Evolutionary conservation across 1,139 yeast genomes (phyloP).

Genomic region (Kodamaea alishanica): DNA sequence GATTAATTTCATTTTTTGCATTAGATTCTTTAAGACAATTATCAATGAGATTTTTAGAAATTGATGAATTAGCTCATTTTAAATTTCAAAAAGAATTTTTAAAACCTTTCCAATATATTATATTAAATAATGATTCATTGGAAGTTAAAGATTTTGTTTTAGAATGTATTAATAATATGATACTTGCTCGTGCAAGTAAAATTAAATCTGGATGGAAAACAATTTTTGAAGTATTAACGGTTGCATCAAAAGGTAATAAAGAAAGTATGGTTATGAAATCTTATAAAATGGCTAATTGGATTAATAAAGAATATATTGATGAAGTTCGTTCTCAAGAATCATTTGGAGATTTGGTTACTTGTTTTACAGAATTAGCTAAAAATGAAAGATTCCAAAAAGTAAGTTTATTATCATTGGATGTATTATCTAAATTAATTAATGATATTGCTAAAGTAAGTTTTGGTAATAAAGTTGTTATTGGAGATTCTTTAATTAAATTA

Average conservation of each 20-base stretch:
- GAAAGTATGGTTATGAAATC: constrained; percentile 63
- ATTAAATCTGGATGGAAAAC: constrained; percentile 96
- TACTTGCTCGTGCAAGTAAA: constrained; percentile 66
- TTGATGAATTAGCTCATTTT: constrained; percentile 92
- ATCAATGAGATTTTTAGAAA: constrained; percentile 85
- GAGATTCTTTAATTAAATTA: constrained; percentile 41
- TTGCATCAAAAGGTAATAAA: constrained; percentile 54
- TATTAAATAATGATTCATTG: constrained; percentile 60
- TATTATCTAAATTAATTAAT: constrained; percentile 62
- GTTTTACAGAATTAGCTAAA: constrained; percentile 79
- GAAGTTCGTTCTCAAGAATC: constrained; percentile 71
- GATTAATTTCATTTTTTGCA: constrained; percentile 81
- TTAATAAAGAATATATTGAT: constrained; percentile 59
- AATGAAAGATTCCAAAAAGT: constrained; percentile 78
- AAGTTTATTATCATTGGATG: constrained; percentile 76
- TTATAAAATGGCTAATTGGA: constrained; percentile 58
- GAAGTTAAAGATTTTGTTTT: constrained; percentile 87
- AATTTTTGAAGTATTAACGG: constrained; percentile 70
- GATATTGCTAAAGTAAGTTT: constrained; percentile 48
- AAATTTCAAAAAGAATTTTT: constrained; percentile 93
- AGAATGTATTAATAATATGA: constrained; percentile 85
- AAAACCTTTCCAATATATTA: constrained; percentile 82
- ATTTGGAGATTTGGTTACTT: constrained; percentile 67
- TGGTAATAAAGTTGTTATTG: constrained; percentile 14
- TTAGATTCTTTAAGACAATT: constrained; percentile 91